Percentiles rank a stretch among this genome's conserved stretches.
Conservation (phyloP, 176 grass and related monocot genomes). For the Cenchrus purpureus region DNA sequence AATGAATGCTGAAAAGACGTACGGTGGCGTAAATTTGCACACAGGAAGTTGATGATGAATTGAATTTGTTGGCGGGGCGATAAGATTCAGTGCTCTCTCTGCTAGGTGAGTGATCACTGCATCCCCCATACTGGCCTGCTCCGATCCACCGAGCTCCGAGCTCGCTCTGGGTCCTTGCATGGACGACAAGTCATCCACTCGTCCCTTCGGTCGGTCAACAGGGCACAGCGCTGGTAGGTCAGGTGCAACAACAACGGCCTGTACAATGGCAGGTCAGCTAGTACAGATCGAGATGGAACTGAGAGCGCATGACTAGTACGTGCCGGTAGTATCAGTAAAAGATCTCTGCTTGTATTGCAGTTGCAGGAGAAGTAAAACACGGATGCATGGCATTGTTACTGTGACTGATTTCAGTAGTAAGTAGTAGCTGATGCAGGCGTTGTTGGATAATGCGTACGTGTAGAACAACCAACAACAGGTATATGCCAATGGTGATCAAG, state of each 20-base stretch:
- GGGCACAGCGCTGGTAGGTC: not conserved
- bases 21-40: not conserved
- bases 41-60: not conserved
- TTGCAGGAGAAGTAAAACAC: no score
- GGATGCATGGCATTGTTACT: no score
- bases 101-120: no score
- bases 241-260: not conserved
- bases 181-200: constrained; percentile 1
- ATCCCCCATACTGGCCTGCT: not conserved
- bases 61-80: not conserved
- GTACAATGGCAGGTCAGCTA: not conserved
- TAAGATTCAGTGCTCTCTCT: constrained; percentile 7
- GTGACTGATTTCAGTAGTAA: no score
- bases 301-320: no score
- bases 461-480: no score
- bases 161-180: not conserved
- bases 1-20: not conserved
- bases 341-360: no score
- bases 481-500: no score
- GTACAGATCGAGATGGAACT: no score
- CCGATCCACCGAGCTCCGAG: not conserved
- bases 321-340: no score
- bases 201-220: not conserved
- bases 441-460: no score
- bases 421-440: no score